Evolutionary conservation across 129 eudicot genomes (phyloP).

Genomic region (Smallanthus sonchifolius): DNA sequence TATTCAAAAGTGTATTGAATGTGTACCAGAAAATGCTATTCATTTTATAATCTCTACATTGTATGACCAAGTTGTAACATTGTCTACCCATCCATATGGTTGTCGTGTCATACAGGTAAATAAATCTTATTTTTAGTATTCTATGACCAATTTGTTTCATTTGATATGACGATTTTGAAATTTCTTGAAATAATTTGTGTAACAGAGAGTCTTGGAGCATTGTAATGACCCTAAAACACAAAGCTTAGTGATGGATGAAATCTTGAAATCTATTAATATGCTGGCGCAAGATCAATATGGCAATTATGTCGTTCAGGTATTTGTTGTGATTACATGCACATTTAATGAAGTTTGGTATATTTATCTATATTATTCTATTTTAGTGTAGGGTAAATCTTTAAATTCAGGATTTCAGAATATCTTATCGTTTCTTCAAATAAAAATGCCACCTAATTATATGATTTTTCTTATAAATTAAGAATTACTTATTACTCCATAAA

Average conservation of each 20-base stretch:
- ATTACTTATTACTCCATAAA: neutral
- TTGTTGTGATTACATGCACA: neutral
- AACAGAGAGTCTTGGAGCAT: constrained; percentile 88
- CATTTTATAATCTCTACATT: constrained; percentile 68
- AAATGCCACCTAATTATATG: neutral
- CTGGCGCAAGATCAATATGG: constrained; percentile 98
- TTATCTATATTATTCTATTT: neutral
- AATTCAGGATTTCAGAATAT: neutral
- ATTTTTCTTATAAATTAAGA: neutral
- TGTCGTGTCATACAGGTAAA: constrained; percentile 82
- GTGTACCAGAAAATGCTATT: constrained; percentile 73
- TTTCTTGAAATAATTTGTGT: neutral
- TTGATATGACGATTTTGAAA: neutral
- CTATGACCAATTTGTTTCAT: neutral
- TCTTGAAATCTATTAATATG: constrained; percentile 70
- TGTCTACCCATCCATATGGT: constrained; percentile 88
- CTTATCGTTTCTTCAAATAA: neutral
- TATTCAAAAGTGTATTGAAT: constrained; percentile 81
- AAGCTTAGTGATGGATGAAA: constrained; percentile 81
- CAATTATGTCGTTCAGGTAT: constrained; percentile 95
- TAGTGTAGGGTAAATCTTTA: neutral
- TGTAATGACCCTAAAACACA: constrained; percentile 73
- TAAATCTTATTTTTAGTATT: neutral
- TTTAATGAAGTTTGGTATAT: neutral
- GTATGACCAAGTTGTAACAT: constrained; percentile 76